Conservation (phyloP, 495 filamentous ascomycete species). For the Chaetomium fimeti region DNA sequence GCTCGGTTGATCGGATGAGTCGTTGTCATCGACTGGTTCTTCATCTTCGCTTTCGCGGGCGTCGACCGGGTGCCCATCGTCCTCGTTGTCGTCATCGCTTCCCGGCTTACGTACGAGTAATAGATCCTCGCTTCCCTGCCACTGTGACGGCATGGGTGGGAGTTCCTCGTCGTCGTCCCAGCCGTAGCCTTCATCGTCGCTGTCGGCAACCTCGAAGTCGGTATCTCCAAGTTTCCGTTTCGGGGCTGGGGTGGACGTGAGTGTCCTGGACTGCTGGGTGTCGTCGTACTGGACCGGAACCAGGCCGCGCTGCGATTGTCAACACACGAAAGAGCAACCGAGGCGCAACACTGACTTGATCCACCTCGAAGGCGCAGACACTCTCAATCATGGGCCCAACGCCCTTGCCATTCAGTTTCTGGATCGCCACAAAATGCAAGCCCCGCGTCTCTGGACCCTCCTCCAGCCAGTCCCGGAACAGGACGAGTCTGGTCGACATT, state of each 20-base stretch:
- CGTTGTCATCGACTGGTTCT: neutral
- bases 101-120: constrained; percentile 37
- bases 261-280: constrained; percentile 29
- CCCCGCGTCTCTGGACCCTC: constrained; percentile 30
- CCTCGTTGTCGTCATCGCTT: constrained; percentile 35
- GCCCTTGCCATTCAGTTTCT: constrained; percentile 47
- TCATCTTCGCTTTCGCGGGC: neutral
- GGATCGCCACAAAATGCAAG: constrained; percentile 43
- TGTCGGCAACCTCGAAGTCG: constrained; percentile 49
- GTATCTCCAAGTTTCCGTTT: constrained; percentile 49
- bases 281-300: constrained; percentile 29
- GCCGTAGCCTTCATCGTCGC: constrained; percentile 53
- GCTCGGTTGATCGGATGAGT: neutral
- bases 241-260: constrained; percentile 34
- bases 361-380: constrained; percentile 44
- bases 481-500: constrained; percentile 62
- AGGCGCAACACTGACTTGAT: constrained; percentile 34
- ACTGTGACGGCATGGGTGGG: constrained; percentile 49
- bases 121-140: constrained; percentile 54
- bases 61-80: constrained; percentile 28
- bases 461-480: constrained; percentile 65
- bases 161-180: constrained; percentile 51
- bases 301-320: constrained; percentile 32
- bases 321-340: constrained; percentile 20
- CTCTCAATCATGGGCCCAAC: constrained; percentile 28